Evolutionary conservation across 2,329 filamentous ascomycete species (phyloP), one percentile per base, ranked within the genome.

Genomic region (Phaeophleospora eucalypticola): DNA sequence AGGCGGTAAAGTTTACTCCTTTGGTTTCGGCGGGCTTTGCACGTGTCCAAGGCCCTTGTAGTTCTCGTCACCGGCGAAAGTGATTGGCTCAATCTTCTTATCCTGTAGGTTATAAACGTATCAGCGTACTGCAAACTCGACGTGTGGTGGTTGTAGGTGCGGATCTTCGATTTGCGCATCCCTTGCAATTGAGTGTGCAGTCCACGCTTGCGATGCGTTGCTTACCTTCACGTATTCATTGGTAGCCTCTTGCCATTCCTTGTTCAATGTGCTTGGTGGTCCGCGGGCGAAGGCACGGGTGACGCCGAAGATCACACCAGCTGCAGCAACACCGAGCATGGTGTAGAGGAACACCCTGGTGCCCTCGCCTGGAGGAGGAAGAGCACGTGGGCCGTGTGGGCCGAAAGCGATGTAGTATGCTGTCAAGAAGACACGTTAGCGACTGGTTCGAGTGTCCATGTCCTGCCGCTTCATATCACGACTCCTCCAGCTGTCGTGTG

Each of bases 381-480:
- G 75, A 60, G 91, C 84, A 63, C 93, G 91, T 62, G 93, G 93
- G 49, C 93, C 93, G 73, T 98, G 93, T 66, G 90, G 84, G 58
- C 93, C 93, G 69, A 98, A 98, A 59, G 93, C 90, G 67, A 98
- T 95, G 85, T 87, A 98, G 83, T 97, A 98, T 58, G 93, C 93
- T 98, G 69, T 49, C 4, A 32, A 42, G 16, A 20, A 9, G 14
- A 20, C 19, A 38, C 20, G 54, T 65, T 46, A 67, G 57, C 48
- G 21, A 40, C 16, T 15, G 18, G 2, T 33, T 8, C 15, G 18
- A 6, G 43, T 43, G 36, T 18, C n/a, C n/a, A n/a, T n/a, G n/a
- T n/a, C n/a, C 12, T 34, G 27, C 14, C 10, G 12, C 24, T 29
- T 12, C 24, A 29, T 29, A 40, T 14, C 7, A 19, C 12, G 36